Percentiles rank a stretch among this genome's conserved stretches.
Evolutionary conservation across 495 filamentous ascomycete genomes (phyloP).

Genomic region (Thozetella sp.): DNA sequence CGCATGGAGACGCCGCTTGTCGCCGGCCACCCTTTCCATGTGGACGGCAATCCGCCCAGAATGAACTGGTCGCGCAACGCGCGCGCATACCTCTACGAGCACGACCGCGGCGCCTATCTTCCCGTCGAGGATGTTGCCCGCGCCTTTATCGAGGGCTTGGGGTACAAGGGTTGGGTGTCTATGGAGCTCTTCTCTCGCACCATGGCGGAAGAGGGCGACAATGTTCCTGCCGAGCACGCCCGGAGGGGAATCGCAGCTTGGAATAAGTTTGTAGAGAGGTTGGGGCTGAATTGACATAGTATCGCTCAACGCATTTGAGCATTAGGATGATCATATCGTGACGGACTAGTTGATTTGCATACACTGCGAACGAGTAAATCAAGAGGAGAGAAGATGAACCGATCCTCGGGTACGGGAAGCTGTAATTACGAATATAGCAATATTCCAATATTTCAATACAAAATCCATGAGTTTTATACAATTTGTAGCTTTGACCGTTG

Average conservation of each 20-base stretch:
- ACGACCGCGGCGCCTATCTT: conserved; percentile 70
- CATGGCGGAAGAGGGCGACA: conserved; percentile 51
- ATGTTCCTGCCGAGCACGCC: conserved; percentile 65
- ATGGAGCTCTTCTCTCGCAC: conserved; percentile 76
- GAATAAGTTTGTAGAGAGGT: conserved; percentile 56
- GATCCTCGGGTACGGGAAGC: no score
- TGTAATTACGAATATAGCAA: no score
- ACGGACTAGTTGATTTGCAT: no score
- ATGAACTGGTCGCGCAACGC: conserved; percentile 86
- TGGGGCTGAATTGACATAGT: conserved; percentile 52
- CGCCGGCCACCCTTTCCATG: conserved; percentile 64
- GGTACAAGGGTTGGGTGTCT: conserved; percentile 75
- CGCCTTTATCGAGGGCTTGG: conserved; percentile 63
- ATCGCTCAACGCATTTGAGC: no score
- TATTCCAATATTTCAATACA: no score
- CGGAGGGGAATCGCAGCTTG: conserved; percentile 63
- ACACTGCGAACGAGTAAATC: no score
- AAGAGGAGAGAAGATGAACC: no score
- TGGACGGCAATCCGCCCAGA: conserved; percentile 59
- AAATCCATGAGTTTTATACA: no score
- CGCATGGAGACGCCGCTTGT: conserved; percentile 59
- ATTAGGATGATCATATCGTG: no score
- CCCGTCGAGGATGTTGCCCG: conserved; percentile 64
- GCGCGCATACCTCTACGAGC: conserved; percentile 73
- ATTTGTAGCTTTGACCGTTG: no score